Conservation (phyloP, 2,329 filamentous ascomycete species). For the Hypoxylon sp. region DNA sequence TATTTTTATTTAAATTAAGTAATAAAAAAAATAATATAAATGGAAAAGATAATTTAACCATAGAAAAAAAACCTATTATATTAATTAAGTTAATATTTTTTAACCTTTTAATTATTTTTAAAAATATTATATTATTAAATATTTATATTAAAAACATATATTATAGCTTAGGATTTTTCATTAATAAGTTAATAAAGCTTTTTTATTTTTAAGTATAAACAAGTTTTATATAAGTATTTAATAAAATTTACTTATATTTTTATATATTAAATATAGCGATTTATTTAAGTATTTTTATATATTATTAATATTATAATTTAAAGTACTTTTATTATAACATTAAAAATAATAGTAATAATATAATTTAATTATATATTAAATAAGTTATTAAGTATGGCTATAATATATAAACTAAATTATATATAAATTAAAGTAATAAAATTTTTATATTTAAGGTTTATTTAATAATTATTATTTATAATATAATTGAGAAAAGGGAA, state of each 20-base stretch:
- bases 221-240: not conserved
- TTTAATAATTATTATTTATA: not conserved
- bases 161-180: not conserved
- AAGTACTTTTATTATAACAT: not conserved
- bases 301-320: not conserved
- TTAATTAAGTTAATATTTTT: constrained; percentile 1
- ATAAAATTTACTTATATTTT: not conserved
- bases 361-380: not conserved
- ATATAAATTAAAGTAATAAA: not conserved
- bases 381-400: not conserved
- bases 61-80: not conserved
- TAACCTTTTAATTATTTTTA: not conserved
- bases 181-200: not conserved
- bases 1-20: too few species aligned
- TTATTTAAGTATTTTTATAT: not conserved
- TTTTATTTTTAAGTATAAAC: not conserved
- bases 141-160: not conserved
- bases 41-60: not conserved
- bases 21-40: not conserved
- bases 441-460: not conserved
- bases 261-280: not conserved
- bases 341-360: not conserved
- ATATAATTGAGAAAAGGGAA: too few species aligned
- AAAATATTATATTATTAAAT: constrained; percentile 2
- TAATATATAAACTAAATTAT: not conserved